A percentile compares a stretch with the other conserved stretches of the same genome.
Conservation (phyloP, 495 filamentous ascomycete species). For the Podospora tetraspora region DNA sequence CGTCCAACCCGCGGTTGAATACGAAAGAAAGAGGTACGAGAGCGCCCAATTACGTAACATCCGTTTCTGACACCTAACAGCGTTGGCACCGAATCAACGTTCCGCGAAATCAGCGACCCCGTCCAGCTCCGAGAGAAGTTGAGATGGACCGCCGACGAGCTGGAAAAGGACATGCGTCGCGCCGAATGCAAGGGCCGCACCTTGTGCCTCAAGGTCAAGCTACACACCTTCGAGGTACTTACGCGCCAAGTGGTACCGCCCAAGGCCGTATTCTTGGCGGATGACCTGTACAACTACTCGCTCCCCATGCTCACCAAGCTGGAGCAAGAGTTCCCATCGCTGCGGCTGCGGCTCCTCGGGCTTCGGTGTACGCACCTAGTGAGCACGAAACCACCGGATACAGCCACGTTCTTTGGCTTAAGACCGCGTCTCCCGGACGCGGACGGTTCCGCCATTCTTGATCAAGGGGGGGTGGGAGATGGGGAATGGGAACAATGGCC, state of each 20-base stretch:
- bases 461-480: slow-evolving; percentile 16
- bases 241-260: slow-evolving; percentile 74
- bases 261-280: slow-evolving; percentile 62
- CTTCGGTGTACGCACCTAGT: slow-evolving; percentile 81
- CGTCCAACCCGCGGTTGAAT: slow-evolving; percentile 80
- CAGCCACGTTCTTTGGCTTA: slow-evolving; percentile 74
- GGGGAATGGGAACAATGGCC: slow-evolving; percentile 63
- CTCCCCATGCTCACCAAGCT: slow-evolving; percentile 81
- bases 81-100: slow-evolving; percentile 90
- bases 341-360: slow-evolving; percentile 85
- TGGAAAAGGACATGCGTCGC: slow-evolving; percentile 78
- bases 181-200: slow-evolving; percentile 86
- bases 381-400: slow-evolving; percentile 68
- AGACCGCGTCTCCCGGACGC: slow-evolving; percentile 25
- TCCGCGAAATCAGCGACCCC: slow-evolving; percentile 69
- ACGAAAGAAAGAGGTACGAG: slow-evolving; percentile 46
- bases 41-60: not conserved
- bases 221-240: slow-evolving; percentile 88
- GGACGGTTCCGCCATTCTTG: slow-evolving; percentile 13
- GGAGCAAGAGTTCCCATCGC: slow-evolving; percentile 74
- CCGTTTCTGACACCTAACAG: slow-evolving; percentile 56
- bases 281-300: slow-evolving; percentile 77
- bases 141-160: slow-evolving; percentile 70
- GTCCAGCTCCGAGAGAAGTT: slow-evolving; percentile 71
- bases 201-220: slow-evolving; percentile 84